A percentile compares a stretch with the other conserved stretches of the same genome.
Conservation (phyloP, 371 early-diverging fungal species). For the Mortierella sp. region DNA sequence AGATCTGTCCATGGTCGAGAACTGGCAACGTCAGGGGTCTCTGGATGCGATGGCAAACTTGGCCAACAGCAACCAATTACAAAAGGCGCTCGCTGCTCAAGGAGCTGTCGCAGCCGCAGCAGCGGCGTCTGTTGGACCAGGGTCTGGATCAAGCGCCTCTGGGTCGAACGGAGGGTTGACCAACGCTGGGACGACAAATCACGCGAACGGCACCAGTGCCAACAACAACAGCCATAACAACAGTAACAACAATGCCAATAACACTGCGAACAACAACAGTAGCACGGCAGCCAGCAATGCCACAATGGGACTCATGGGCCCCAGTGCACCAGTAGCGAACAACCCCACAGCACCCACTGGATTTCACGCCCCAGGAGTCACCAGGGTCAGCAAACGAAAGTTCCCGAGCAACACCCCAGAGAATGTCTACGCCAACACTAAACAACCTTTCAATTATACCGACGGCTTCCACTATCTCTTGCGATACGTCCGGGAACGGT, state of each 20-base stretch:
- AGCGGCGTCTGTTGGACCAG: conserved; percentile 18
- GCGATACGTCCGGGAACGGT: conserved; percentile 83
- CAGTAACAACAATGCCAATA: not conserved
- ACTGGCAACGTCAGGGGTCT: conserved; percentile 37
- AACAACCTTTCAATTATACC: conserved; percentile 86
- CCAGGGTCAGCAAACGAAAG: conserved; percentile 38
- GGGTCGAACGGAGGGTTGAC: conserved; percentile 18
- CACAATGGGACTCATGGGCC: conserved; percentile 13
- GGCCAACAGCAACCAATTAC: conserved; percentile 39
- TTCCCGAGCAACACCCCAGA: conserved; percentile 60
- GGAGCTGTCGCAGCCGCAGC: conserved; percentile 54
- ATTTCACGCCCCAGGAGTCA: conserved; percentile 30
- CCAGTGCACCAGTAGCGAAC: conserved; percentile 1
- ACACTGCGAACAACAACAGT: not conserved
- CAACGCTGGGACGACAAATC: not conserved
- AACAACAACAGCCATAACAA: conserved; percentile 19
- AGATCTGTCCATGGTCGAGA: conserved; percentile 52
- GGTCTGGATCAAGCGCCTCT: conserved; percentile 6
- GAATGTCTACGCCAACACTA: conserved; percentile 78
- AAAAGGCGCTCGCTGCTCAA: conserved; percentile 43
- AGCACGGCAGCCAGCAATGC: not conserved
- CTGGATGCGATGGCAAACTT: conserved; percentile 42
- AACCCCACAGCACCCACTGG: conserved; percentile 15
- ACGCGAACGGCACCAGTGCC: conserved; percentile 8
- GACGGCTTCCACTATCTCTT: conserved; percentile 92